Evolutionary conservation across 306 rosid genomes (phyloP).

Genomic region (Rosa persica): DNA sequence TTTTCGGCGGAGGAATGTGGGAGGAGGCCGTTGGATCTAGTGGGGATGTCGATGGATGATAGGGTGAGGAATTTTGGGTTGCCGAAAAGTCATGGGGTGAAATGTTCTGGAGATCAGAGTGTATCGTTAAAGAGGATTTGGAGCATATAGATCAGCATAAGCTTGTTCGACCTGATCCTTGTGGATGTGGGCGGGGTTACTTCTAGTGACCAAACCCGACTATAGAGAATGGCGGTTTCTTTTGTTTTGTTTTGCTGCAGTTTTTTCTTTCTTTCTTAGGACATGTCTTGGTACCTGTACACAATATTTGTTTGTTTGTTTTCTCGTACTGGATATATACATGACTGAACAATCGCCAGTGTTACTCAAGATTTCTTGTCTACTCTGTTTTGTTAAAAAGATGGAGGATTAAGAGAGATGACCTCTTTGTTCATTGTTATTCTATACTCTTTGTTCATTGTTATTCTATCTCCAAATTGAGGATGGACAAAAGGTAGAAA

Average conservation of each 20-base stretch:
- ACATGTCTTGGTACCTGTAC: neutral
- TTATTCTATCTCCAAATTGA: too few relatives aligned
- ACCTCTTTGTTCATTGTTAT: neutral
- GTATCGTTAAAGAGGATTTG: conserved; percentile 30
- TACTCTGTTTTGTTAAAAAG: neutral
- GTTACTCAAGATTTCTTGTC: neutral
- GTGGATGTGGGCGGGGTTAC: neutral
- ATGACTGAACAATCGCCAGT: neutral
- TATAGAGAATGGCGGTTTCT: neutral
- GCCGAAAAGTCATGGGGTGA: conserved; percentile 5
- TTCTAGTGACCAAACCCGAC: neutral
- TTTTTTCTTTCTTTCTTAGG: neutral
- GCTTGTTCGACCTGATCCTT: neutral
- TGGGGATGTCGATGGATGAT: conserved; percentile 18
- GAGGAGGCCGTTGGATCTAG: conserved; percentile 31
- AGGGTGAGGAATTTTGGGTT: neutral
- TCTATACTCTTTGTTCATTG: neutral
- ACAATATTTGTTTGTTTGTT: neutral
- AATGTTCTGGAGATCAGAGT: conserved; percentile 8
- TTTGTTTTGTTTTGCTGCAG: neutral
- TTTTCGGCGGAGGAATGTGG: conserved; percentile 25
- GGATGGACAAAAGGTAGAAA: too few relatives aligned
- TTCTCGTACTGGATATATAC: neutral
- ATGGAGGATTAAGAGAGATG: neutral
- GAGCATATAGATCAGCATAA: conserved; percentile 18